Evolutionary conservation across 768 basidiomycete genomes (phyloP), one percentile per base, ranked within the genome.

Genomic region (Tubosaeta sp.): DNA sequence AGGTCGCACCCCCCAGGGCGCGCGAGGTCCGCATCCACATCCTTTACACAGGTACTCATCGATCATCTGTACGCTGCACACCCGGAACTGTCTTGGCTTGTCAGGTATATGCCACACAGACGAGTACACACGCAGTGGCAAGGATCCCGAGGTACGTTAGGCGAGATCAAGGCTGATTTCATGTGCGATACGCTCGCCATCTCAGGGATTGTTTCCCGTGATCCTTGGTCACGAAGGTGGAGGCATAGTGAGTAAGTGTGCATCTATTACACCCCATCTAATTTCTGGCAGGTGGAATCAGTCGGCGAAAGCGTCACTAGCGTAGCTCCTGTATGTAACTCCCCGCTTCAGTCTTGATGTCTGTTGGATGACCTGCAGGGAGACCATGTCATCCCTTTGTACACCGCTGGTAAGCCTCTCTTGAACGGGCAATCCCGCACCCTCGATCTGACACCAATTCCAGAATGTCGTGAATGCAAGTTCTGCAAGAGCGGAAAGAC

Each of bases 401-500:
- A 97, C 71, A 97, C 93, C 29, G 94, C 94, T 42, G 93, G 93
- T 88, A 49, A 50, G 77, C 33, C 43, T 22, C n/a, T 50, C 44
- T 33, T 26, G 16, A 12, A 29, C 29, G 29, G 11, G 33, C 4
- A 11, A 38, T 34, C 32, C 8, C 13, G 19, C 19, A 53, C 43
- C 10, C 45, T 44, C 26, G 17, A 45, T 17, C 42, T 52, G 41
- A 53, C 48, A 22, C 26, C 25, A 34, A 12, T 49, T 66, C 11
- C 57, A 88, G 94, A 97, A 71, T 97, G 93, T 66, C 82, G 82
- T 34, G 88, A 99, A 73, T 99, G 97, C 77, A 98, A 97, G 71
- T 98, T 98, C 77, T 99, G 97, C 80, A 95, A 87, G 72, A 91
- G 89, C 55, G 91, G 91, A 49, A 98, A 98, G 79, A 99, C 97